Evolutionary conservation across 2,329 filamentous ascomycete species (phyloP).

Genomic region (Xylaria sp.): DNA sequence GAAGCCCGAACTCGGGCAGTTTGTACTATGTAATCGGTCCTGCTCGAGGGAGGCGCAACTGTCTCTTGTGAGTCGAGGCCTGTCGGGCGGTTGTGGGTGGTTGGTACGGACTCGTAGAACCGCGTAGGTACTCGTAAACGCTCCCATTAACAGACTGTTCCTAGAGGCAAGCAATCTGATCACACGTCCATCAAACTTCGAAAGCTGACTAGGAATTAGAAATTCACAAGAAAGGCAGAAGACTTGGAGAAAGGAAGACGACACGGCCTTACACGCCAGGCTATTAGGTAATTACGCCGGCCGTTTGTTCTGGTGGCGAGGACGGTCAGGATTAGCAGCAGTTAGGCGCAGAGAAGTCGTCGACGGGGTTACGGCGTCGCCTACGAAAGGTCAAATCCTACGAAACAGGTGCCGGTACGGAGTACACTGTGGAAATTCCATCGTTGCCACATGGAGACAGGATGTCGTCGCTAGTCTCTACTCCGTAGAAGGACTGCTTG

Average conservation of each 20-base stretch:
- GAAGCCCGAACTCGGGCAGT: neutral
- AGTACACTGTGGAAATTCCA: too few relatives aligned
- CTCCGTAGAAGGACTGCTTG: neutral
- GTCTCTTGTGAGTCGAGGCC: neutral
- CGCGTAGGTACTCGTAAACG: constrained; percentile 1
- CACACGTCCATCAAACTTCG: constrained; percentile 3
- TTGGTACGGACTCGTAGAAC: neutral
- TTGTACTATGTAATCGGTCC: constrained; percentile 6
- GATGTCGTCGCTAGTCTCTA: too few relatives aligned
- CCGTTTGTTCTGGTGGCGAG: neutral
- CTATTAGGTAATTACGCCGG: constrained; percentile 1
- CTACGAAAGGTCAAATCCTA: too few relatives aligned
- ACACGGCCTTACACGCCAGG: constrained; percentile 20
- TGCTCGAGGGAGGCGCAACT: constrained; percentile 6
- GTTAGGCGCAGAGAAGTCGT: too few relatives aligned
- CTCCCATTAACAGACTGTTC: neutral
- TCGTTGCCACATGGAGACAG: too few relatives aligned
- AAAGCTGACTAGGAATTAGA: neutral
- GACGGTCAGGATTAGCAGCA: too few relatives aligned
- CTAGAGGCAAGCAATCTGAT: neutral
- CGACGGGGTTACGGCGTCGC: too few relatives aligned
- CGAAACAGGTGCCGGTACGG: too few relatives aligned
- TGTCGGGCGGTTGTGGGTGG: neutral
- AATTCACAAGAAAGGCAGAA: neutral
- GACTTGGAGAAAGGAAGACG: neutral